Evolutionary conservation across 2,329 filamentous ascomycete genomes (phyloP), one percentile per base, ranked within the genome.

Genomic region (Penicillium glabrum): DNA sequence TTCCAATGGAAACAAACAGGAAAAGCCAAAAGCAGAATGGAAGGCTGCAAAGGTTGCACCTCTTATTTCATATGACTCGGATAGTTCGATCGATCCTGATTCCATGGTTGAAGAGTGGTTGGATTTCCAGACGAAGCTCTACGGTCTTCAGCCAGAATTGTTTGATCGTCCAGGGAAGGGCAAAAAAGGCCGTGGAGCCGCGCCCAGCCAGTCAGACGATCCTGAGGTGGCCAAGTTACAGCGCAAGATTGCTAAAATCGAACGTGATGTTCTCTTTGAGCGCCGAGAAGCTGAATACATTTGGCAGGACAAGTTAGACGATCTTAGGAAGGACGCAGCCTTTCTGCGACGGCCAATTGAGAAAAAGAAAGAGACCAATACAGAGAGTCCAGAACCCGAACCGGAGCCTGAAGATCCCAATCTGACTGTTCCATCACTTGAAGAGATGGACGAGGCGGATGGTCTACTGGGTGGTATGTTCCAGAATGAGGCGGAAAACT

Each of bases 231-330:
- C 83, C 10, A 90, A 87, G 64, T 75, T 96, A 2, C 81, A 88
- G 41, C 86, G 87, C 16, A 96, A 93, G 69, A 77, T 97, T 39
- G 82, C 86, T 37, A 84, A 84, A 59, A 90, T 97, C 43, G 89
- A 95, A 67, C 88, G 85, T 26, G 90, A 93, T 68, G 80, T 91
- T 16, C 76, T 93, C 3, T 92, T 93, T 66, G 89, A 93, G 68
- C 83, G 82, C 56, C 79, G 82, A 46, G 72, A 83, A 33, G 89
- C 88, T 5, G 85, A 90, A 54, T 78, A 83, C 57, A 77, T 83
- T 64, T 93, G 89, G 90, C 83, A 81, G 58, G 72, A 77, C 6
- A 82, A 82, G 58, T 82, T 80, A 39, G 80, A 86, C 33, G 75
- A 81, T 23, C 69, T 93, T 13, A 85, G 89, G 63, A 86, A 83